Evolutionary conservation across 164 flowering plant species (phyloP).

Genomic region (Pachysandra terminalis): DNA sequence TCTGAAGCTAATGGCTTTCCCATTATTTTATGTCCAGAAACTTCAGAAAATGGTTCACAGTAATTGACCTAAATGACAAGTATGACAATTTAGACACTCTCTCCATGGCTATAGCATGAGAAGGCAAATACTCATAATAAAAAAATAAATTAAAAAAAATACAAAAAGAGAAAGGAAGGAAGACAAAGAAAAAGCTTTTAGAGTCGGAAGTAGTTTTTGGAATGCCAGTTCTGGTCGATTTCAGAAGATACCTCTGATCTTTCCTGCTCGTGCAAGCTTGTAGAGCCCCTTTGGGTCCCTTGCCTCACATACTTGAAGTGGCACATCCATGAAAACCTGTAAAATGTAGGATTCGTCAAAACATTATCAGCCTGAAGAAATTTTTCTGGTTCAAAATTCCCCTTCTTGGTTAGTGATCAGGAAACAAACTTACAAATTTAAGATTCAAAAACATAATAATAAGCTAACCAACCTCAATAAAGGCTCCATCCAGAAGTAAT

Average conservation of each 20-base stretch:
- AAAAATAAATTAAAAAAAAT: no score
- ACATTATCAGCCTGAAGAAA: neutral
- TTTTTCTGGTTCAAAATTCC: neutral
- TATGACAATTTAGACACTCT: neutral
- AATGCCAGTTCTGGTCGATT: neutral
- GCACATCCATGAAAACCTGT: conserved; percentile 86
- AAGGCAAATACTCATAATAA: no score
- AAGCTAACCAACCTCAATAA: conserved; percentile 66
- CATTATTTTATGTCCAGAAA: neutral
- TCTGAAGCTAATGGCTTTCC: no score
- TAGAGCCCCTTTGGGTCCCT: conserved; percentile 98
- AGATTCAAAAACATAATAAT: neutral
- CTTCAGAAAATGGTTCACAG: no score
- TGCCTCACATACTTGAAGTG: conserved; percentile 76
- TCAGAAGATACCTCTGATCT: conserved; percentile 70
- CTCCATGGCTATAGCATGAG: neutral
- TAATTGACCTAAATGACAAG: neutral
- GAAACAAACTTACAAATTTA: neutral
- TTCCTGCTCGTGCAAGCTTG: conserved; percentile 95
- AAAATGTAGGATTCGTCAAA: conserved; percentile 7
- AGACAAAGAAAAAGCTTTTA: neutral
- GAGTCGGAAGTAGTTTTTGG: neutral
- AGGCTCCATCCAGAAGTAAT: conserved; percentile 65
- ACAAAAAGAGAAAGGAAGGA: no score
- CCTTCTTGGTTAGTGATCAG: neutral